Base-by-base conservation (phyloP, 2,329 filamentous ascomycete genomes). In the Phialophora chinensis region DNA sequence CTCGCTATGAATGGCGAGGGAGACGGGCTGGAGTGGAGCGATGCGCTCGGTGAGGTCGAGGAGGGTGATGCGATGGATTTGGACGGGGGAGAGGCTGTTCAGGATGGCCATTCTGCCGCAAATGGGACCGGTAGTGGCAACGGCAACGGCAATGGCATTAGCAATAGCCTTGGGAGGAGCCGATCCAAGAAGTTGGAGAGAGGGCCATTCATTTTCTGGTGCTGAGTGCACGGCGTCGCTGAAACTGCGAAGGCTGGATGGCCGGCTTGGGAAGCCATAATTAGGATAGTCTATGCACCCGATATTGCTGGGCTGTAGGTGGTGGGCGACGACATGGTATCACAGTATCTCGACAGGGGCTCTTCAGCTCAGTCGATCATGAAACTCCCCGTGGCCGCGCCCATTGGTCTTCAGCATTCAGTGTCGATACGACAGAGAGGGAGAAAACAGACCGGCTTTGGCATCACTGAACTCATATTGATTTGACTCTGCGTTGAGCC, bases 181-280 rank as follows among this genome's bases (percentile, higher is more conserved):
- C 66, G 33, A 8, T 55, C 33, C 29, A 42, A 47, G 11, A 63
- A 63, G 31, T 35, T 71, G 38, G 69, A 72, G 55, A 62, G 71
- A 38, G 71, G 71, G 4, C 71, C 71, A 7, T 72, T 70, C 44
- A 58, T 71, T 14, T 72, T 72, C 49, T 72, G 71, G 71, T 66
- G 62, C 44, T 65, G 65, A 63, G 52, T 31, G 10, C 10, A 35
- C 11, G 33, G 33, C 10, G 33, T 12, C 38, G 14, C n/a, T 44
- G 42, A 57, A n/a, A 23, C n/a, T 31, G 25, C 23, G 61, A 62
- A 14, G 27, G 8, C 6, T 20, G 59, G 25, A 23, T 38, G 33
- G 38, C 1, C 4, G 8, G 8, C 23, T 42, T 17, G 1, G 4
- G 1, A 42, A 42, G 38, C n/a, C 38, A 42, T 6, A 17, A 25